These are phyloP conservation scores for Saxophila tyrrhenica DNA, from an alignment of 495 filamentous ascomycete species.

Conservation along the genomic window DNA sequence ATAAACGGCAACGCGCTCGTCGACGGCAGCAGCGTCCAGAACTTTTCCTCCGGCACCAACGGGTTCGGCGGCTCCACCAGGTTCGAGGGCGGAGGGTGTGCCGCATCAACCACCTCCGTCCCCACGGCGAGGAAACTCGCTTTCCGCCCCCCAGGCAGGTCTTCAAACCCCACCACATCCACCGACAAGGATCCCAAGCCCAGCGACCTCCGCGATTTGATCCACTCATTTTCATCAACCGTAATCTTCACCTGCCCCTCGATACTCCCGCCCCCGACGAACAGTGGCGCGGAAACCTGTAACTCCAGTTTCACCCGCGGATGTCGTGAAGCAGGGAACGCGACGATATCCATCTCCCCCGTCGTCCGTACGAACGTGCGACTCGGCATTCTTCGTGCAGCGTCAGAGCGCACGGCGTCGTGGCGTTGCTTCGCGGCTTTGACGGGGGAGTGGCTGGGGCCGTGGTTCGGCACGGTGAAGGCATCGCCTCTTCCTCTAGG, in stretches of 20 bases:
- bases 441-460: conserved; percentile 26
- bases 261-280: conserved; percentile 31
- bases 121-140: conserved; percentile 40
- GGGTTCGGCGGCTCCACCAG: conserved; percentile 35
- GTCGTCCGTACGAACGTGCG: conserved; percentile 25
- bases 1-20: conserved; percentile 38
- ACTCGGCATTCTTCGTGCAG: conserved; percentile 23
- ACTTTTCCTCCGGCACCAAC: conserved; percentile 25
- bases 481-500: no score
- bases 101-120: conserved; percentile 39
- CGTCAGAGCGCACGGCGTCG: conserved; percentile 24
- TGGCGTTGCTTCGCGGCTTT: conserved; percentile 20
- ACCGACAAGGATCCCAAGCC: conserved; percentile 36
- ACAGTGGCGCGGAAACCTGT: conserved; percentile 29
- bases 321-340: conserved; percentile 28
- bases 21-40: conserved; percentile 39
- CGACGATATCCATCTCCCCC: conserved; percentile 23
- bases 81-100: conserved; percentile 37
- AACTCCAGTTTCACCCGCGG: conserved; percentile 28
- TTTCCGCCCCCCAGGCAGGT: conserved; percentile 30
- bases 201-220: conserved; percentile 21
- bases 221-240: conserved; percentile 28
- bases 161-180: conserved; percentile 43
- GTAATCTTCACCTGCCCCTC: conserved; percentile 30
- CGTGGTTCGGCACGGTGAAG: conserved; percentile 24